These are phyloP conservation scores for Lactifluus subvellereus DNA, from an alignment of 768 basidiomycete species.

Conservation along the genomic window DNA sequence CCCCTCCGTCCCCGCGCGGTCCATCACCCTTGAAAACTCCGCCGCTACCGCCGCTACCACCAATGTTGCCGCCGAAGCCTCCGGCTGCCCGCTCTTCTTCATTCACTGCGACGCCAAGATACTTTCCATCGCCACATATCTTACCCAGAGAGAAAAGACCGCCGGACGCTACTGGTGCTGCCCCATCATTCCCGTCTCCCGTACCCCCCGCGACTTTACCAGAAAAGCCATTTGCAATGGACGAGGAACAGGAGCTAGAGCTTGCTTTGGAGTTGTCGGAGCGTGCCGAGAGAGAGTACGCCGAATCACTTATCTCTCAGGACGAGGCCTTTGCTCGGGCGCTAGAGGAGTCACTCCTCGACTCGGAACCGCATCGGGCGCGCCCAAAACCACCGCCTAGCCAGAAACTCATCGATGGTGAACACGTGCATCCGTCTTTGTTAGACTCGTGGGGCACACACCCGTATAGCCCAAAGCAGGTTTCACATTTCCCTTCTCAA, in stretches of 20 bases:
- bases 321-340: constrained; percentile 16
- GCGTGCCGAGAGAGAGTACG: constrained; percentile 2
- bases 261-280: constrained; percentile 55
- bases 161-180: neutral
- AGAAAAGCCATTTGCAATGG: neutral
- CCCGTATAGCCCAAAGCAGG: neutral
- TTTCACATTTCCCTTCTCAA: neutral
- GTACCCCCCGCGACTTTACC: constrained; percentile 23
- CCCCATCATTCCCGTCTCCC: neutral
- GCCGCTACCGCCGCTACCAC: neutral
- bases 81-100: constrained; percentile 1
- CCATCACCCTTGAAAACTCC: neutral
- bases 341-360: constrained; percentile 11
- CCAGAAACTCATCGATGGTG: neutral
- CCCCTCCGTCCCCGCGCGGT: neutral
- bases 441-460: neutral
- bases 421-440: neutral
- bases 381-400: neutral
- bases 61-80: constrained; percentile 2
- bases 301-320: constrained; percentile 5
- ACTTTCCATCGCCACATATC: neutral
- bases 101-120: neutral
- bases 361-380: neutral
- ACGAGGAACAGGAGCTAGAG: constrained; percentile 62
- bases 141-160: neutral